These are phyloP conservation scores for Chlorella vulgaris DNA, from an alignment of 139 green algal genomes.

Conservation along the genomic window DNA sequence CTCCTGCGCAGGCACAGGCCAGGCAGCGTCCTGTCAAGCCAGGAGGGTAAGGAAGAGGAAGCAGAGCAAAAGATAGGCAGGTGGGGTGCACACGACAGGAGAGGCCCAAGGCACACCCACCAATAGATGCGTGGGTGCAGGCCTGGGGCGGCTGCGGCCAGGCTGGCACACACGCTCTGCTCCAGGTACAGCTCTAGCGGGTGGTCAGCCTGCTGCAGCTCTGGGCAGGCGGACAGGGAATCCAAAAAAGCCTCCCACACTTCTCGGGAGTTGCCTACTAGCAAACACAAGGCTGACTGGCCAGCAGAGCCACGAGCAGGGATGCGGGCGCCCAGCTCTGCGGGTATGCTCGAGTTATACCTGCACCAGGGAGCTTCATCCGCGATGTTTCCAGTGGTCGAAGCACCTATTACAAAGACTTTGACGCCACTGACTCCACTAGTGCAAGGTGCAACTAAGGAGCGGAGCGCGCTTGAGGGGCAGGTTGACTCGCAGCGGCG, in stretches of 20 bases:
- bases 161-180: neutral
- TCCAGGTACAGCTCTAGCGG: conserved; percentile 49
- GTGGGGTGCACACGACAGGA: neutral
- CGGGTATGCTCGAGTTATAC: conserved; percentile 40
- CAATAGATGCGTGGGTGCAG: neutral
- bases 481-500: too few relatives aligned
- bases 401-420: too few relatives aligned
- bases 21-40: conserved; percentile 9
- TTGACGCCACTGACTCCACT: too few relatives aligned
- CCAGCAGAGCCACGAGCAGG: conserved; percentile 6
- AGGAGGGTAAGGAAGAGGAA: neutral
- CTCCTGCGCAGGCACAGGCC: conserved; percentile 42
- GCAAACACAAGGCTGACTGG: conserved; percentile 22
- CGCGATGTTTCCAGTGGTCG: too few relatives aligned
- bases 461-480: too few relatives aligned
- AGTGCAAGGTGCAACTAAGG: too few relatives aligned
- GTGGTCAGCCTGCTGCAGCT: conserved; percentile 31
- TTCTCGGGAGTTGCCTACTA: conserved; percentile 47
- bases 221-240: neutral
- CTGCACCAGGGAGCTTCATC: neutral
- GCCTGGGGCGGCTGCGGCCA: neutral
- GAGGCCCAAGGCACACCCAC: neutral
- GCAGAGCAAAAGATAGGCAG: too few relatives aligned
- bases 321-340: conserved; percentile 29
- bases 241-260: conserved; percentile 49